phyloP scores from a whole-genome alignment of 352 stramenopile genomes.

The Aphanomyces astaci region DNA sequence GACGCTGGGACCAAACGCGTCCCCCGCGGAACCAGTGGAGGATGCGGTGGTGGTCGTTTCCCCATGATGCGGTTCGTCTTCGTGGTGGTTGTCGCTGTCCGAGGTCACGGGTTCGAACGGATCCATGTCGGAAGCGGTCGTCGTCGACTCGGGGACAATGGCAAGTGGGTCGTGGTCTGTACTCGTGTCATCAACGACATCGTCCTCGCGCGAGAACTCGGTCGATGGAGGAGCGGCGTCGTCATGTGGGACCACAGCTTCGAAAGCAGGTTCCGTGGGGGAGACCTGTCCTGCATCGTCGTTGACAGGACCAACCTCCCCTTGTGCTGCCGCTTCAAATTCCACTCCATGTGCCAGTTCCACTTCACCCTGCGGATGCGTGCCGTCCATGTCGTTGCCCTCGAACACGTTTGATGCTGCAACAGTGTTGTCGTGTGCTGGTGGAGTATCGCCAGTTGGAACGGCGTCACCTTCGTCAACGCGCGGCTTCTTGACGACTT shows the following conservation, averaged over 20 bases:
- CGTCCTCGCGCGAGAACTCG: too few species aligned
- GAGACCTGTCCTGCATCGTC: too few species aligned
- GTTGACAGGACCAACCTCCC: too few species aligned
- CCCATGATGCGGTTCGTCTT: too few species aligned
- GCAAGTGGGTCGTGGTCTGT: neutral
- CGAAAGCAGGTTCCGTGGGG: too few species aligned
- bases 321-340: neutral
- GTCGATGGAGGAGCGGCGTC: too few species aligned
- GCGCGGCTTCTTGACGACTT: conserved; percentile 14
- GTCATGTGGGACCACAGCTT: neutral
- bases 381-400: too few species aligned
- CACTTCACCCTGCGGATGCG: too few species aligned
- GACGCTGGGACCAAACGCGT: neutral
- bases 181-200: neutral
- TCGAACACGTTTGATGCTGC: neutral
- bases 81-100: neutral
- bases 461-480: neutral
- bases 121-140: neutral
- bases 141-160: neutral
- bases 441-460: too few species aligned
- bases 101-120: neutral
- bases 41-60: neutral
- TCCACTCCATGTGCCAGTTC: neutral
- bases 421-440: neutral
- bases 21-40: neutral